These are phyloP conservation scores for Linum trigynum DNA, from an alignment of 345 rosid genomes.

Conservation along the genomic window DNA sequence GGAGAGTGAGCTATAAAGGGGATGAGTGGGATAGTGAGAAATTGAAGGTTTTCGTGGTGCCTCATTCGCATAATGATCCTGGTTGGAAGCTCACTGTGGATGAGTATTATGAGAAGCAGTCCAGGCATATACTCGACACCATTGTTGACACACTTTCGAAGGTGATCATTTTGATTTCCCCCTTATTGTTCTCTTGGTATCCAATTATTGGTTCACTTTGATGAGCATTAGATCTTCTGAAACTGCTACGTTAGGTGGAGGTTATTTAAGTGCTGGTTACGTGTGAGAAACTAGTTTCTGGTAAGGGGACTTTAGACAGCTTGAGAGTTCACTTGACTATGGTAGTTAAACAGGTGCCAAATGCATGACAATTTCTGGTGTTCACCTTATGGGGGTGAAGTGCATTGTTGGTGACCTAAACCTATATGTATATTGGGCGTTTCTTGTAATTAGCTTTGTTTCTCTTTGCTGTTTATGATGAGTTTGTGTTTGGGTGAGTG, in stretches of 20 bases:
- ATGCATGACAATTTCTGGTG: not conserved
- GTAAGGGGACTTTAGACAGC: not conserved
- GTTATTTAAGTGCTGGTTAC: not conserved
- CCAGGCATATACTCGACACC: conserved; percentile 77
- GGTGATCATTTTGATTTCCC: conserved; percentile 27
- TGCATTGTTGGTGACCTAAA: not conserved
- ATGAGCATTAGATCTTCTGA: not conserved
- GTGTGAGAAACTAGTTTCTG: not conserved
- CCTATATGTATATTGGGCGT: not conserved
- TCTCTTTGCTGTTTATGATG: not conserved
- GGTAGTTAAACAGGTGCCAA: not conserved
- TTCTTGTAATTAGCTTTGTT: not conserved
- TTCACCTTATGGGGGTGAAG: not conserved
- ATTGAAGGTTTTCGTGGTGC: conserved; percentile 79
- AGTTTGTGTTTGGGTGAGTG: not conserved
- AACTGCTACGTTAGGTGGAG: not conserved
- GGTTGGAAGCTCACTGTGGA: conserved; percentile 97
- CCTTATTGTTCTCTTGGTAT: not conserved
- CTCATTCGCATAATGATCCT: conserved; percentile 98
- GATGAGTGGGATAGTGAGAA: conserved; percentile 84
- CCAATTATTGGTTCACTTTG: not conserved
- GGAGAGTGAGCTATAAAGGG: conserved; percentile 67
- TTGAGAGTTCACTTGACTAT: not conserved
- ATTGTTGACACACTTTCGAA: conserved; percentile 75
- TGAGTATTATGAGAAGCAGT: conserved; percentile 80